Base-by-base conservation (phyloP, 2,329 filamentous ascomycete species). In the Massarina eburnea region DNA sequence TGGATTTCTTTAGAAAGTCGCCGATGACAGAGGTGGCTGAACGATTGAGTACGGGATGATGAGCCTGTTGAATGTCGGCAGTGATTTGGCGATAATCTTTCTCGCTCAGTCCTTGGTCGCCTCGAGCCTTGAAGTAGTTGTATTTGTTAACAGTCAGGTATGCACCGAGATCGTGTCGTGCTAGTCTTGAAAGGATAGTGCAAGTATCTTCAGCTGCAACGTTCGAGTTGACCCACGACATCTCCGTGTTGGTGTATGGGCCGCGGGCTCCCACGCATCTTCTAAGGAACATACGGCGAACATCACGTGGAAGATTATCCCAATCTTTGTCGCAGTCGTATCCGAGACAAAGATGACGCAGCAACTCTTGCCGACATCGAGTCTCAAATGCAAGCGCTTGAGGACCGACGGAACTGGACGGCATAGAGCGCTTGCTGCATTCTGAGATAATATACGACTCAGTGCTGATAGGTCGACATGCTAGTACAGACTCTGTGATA, bases 281-380 rank as follows among this genome's bases (percentile, higher is more conserved):
- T 38, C 67, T 62, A 2, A 80, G 58, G 17, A 80, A 64, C 6
- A 75, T 57, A n/a, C 64, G 61, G 35, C 79, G 70, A 43, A 80
- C 71, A 7, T 72, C 66, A 14, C 69, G 57, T 3, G 78, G 76
- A 9, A 81, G 60, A 19, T 57, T 63, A 29, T 81, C 78, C 79
- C 79, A 81, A 22, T 78, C 68, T 8, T 69, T 71, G 42, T 81
- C 77, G 38, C 70, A 71, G 32, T 80, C 71, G 22, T 78, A 71
- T 0, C 77, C 76, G 19, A 81, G 59, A 39, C 75, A 77, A 4
- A 78, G 60, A 43, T 75, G 71, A 15, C 70, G 67, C 12, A 81
- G 59, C 1, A 78, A 58, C n/a, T 78, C 73, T 55, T 67, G 73
- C 40, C 72, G 73, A 32, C 71, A 61, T 2, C 48, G 43, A 4